phyloP scores from a whole-genome alignment of 2,329 filamentous ascomycete genomes.

The Plenodomus lindquistii region DNA sequence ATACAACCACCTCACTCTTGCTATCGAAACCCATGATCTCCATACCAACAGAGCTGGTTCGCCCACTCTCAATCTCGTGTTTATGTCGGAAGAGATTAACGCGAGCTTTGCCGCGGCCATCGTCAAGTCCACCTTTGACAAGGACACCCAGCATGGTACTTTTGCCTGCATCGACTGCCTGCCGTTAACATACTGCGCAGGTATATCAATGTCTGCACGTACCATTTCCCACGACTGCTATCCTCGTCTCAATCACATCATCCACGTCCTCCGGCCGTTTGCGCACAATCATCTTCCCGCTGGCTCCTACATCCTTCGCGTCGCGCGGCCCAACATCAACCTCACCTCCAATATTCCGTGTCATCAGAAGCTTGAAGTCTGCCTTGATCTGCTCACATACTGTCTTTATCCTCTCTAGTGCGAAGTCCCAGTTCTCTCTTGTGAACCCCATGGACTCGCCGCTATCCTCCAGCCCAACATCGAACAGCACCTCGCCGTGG shows the following conservation, averaged over 20 bases:
- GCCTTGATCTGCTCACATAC: constrained; percentile 69
- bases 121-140: constrained; percentile 92
- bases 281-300: constrained; percentile 85
- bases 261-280: constrained; percentile 74
- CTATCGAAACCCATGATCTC: constrained; percentile 96
- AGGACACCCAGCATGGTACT: constrained; percentile 94
- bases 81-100: constrained; percentile 98
- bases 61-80: constrained; percentile 93
- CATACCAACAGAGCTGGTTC: constrained; percentile 96
- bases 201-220: constrained; percentile 3
- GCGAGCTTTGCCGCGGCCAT: constrained; percentile 88
- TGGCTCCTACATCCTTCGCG: constrained; percentile 72
- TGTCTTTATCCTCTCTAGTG: constrained; percentile 66
- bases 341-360: constrained; percentile 82
- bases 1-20: constrained; percentile 78
- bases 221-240: constrained; percentile 96
- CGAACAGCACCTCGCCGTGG: constrained; percentile 86
- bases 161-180: constrained; percentile 86
- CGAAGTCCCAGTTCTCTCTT: constrained; percentile 73
- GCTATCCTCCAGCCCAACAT: constrained; percentile 88
- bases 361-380: constrained; percentile 80
- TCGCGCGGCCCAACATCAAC: constrained; percentile 69
- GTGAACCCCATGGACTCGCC: constrained; percentile 81
- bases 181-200: constrained; percentile 7
- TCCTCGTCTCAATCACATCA: constrained; percentile 90